phyloP scores from a whole-genome alignment of 2,329 filamentous ascomycete species.

The Clonostachys solani region DNA sequence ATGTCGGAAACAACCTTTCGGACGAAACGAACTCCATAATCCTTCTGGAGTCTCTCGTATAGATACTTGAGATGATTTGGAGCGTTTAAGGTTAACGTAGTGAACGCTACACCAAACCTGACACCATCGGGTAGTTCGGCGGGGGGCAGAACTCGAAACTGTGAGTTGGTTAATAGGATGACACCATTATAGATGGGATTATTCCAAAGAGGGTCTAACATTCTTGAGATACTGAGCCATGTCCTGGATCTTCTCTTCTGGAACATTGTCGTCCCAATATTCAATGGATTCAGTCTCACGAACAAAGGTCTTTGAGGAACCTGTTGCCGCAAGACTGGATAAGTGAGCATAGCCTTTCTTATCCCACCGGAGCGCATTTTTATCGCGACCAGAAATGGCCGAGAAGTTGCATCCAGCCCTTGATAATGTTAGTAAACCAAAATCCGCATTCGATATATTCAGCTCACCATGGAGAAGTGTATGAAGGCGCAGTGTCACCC shows the following conservation, averaged over 20 bases:
- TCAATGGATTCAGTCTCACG: slow-evolving; percentile 27
- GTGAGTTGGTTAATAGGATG: not conserved
- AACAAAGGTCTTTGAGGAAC: slow-evolving; percentile 22
- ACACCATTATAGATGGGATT: not conserved
- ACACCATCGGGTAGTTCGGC: slow-evolving; percentile 21
- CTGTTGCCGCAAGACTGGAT: slow-evolving; percentile 19
- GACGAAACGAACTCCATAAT: slow-evolving; percentile 23
- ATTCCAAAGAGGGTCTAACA: slow-evolving; percentile 12
- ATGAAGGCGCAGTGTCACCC: slow-evolving; percentile 25
- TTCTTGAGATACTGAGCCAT: slow-evolving; percentile 33
- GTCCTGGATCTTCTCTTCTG: slow-evolving; percentile 28
- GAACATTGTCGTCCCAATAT: slow-evolving; percentile 29
- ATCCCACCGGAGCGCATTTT: slow-evolving; percentile 36
- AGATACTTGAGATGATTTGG: slow-evolving; percentile 29
- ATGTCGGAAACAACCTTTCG: slow-evolving; percentile 19
- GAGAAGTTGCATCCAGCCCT: slow-evolving; percentile 39
- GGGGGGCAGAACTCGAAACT: slow-evolving; percentile 20
- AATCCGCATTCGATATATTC: not conserved
- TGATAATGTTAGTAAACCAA: not conserved
- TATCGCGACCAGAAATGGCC: slow-evolving; percentile 32
- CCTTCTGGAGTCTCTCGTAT: slow-evolving; percentile 11
- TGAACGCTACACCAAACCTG: slow-evolving; percentile 26
- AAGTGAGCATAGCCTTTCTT: slow-evolving; percentile 28
- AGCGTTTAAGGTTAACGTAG: slow-evolving; percentile 28
- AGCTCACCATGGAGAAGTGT: slow-evolving; percentile 32